Evolutionary conservation across 768 basidiomycete species (phyloP).

Genomic region (Leccinum subgranulosum): DNA sequence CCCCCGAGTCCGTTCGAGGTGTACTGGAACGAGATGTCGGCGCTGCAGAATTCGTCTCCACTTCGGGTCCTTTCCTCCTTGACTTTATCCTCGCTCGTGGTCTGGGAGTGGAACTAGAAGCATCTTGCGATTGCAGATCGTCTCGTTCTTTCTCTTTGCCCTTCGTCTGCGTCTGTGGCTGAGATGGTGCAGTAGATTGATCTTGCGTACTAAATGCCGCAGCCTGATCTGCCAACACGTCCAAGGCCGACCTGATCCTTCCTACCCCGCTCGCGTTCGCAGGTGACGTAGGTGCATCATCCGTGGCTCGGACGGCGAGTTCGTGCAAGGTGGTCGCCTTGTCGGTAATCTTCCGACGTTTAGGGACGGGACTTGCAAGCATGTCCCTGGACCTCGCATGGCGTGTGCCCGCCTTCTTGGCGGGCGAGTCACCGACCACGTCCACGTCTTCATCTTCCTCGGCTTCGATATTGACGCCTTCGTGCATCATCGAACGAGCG

Average conservation of each 20-base stretch:
- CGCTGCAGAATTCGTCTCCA: slow-evolving; percentile 1
- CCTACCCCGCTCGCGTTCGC: slow-evolving; percentile 3
- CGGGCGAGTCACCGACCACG: slow-evolving; percentile 19
- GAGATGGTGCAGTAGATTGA: slow-evolving; percentile 8
- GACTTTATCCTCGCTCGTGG: slow-evolving; percentile 10
- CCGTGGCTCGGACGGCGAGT: not conserved
- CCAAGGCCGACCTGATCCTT: slow-evolving; percentile 52
- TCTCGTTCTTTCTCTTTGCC: slow-evolving; percentile 24
- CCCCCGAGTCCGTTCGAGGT: slow-evolving; percentile 14
- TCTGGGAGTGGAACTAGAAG: slow-evolving; percentile 1
- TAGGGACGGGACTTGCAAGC: slow-evolving; percentile 37
- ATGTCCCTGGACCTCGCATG: slow-evolving; percentile 24
- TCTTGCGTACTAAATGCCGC: slow-evolving; percentile 47
- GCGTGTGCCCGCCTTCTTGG: slow-evolving; percentile 24
- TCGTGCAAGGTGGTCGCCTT: slow-evolving; percentile 9
- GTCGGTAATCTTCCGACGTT: slow-evolving; percentile 32
- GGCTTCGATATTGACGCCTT: slow-evolving; percentile 28
- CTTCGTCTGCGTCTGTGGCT: slow-evolving; percentile 1
- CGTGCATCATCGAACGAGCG: slow-evolving; percentile 54
- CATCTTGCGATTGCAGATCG: not conserved
- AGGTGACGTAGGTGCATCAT: not conserved
- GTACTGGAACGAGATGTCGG: slow-evolving; percentile 13
- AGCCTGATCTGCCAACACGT: slow-evolving; percentile 74
- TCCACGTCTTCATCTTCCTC: slow-evolving; percentile 32
- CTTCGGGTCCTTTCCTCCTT: slow-evolving; percentile 4